Evolutionary conservation across 495 filamentous ascomycete species (phyloP).

Genomic region (Podospora comata): DNA sequence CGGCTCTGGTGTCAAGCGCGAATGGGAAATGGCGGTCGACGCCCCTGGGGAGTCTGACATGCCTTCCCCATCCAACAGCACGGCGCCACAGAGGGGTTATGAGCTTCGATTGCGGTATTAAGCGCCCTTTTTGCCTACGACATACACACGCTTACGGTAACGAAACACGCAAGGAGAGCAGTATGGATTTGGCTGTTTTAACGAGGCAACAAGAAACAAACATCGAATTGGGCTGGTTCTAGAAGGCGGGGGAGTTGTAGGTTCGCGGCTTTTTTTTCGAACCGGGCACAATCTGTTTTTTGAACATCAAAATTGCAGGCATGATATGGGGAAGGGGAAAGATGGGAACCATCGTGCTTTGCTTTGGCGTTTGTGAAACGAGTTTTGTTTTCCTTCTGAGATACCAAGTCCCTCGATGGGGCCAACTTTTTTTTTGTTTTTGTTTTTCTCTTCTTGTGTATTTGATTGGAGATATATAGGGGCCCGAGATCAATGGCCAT

Average conservation of each 20-base stretch:
- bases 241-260: neutral
- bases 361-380: constrained; percentile 23
- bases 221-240: constrained; percentile 7
- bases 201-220: neutral
- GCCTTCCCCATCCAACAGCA: constrained; percentile 35
- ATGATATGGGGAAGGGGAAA: neutral
- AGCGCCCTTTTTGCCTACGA: constrained; percentile 5
- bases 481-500: too few relatives aligned
- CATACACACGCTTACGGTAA: neutral
- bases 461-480: neutral
- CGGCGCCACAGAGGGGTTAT: constrained; percentile 33
- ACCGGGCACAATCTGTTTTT: neutral
- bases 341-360: constrained; percentile 9
- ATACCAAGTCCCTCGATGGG: constrained; percentile 30
- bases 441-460: neutral
- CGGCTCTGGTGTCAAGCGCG: constrained; percentile 38
- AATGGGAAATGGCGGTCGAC: constrained; percentile 54
- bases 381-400: constrained; percentile 19
- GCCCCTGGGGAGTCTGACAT: constrained; percentile 39
- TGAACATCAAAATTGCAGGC: neutral
- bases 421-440: constrained; percentile 7
- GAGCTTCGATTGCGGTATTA: constrained; percentile 52
- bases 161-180: neutral
- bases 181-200: neutral
- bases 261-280: neutral